Evolutionary conservation across 257 asterid genomes (phyloP), one percentile per base, ranked within the genome.

Genomic region (Solanum ossicruentum): DNA sequence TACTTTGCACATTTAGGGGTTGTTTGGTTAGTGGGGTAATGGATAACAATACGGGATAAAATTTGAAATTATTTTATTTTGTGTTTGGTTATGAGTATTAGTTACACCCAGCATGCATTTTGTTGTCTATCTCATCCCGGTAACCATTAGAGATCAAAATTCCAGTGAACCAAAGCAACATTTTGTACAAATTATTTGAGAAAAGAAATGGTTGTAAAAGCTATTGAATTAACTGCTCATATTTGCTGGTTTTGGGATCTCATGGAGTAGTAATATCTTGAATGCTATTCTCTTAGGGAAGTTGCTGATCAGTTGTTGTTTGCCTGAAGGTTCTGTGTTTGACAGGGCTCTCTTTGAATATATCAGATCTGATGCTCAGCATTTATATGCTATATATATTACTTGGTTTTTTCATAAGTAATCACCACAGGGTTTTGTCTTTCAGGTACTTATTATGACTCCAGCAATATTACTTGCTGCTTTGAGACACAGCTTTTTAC

Each of bases 391-490:
- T 26, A 1, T 75, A 75, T 21, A 45, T 45, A 72, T 72, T n/a
- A 43, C 13, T 0, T 47, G 58, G 58, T 21, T 51, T 10, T 21
- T 12, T 0, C 23, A 23, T 51, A 16, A 52, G 65, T 77, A 26
- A 51, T 26, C 5, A 77, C 61, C 83, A 15, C 43, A 82, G 6
- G 55, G 56, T 67, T 85, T 83, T 80, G 11, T 90, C 86, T 71
- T 88, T 77, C 88, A 96, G 99, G 99, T 96, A 89, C 96, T 96
- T 87, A 98, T 96, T n/a, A 93, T 96, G 99, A 94, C 99, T 12
- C 98, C 98, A 3, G 92, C 86, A 10, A 92, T 96, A 84, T 84
- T 96, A 90, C 96, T 94, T 56, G 84, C 86, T 87, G 98, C 98
- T 58, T 89, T 94, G 94, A 91, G 97, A 92, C 95, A 88, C 81